Conservation (phyloP, 2,329 filamentous ascomycete species). For the Colletotrichum limetticola region DNA sequence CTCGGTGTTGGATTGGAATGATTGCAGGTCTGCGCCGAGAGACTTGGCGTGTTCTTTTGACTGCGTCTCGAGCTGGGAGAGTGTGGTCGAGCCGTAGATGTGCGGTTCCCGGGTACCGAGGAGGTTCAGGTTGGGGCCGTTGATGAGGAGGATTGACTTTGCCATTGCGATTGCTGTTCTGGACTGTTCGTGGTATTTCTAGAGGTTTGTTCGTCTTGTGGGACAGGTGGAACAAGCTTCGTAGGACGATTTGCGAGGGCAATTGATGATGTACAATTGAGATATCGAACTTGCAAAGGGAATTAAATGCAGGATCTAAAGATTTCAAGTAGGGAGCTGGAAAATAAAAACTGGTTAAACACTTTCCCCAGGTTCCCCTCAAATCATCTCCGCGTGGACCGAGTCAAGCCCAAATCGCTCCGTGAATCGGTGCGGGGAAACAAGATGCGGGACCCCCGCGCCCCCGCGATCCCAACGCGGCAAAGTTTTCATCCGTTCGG, state of each 20-base stretch:
- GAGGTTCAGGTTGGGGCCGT: slow-evolving; percentile 85
- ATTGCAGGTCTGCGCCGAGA: slow-evolving; percentile 60
- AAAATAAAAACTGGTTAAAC: background rate
- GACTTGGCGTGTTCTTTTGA: slow-evolving; percentile 60
- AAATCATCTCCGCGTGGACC: background rate
- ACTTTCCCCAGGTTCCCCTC: background rate
- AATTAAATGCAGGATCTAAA: background rate
- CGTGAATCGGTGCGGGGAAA: background rate
- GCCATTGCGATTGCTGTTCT: slow-evolving; percentile 43
- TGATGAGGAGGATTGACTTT: slow-evolving; percentile 74
- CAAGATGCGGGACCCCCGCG: background rate
- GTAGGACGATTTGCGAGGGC: background rate
- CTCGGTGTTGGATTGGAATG: slow-evolving; percentile 79
- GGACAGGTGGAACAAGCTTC: background rate
- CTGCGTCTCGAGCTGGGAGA: slow-evolving; percentile 66
- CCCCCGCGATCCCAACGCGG: background rate
- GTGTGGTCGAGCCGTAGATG: slow-evolving; percentile 77
- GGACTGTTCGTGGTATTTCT: background rate
- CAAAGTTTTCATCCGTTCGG: slow-evolving; percentile 12
- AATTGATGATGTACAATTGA: background rate
- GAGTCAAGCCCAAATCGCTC: background rate
- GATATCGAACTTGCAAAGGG: background rate
- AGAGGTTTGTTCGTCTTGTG: background rate
- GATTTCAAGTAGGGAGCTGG: background rate
- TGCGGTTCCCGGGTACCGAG: slow-evolving; percentile 79